Evolutionary conservation across 23 red algal species (phyloP), one percentile per base, ranked within the genome.

Genomic region (Gracilariopsis chorda): DNA sequence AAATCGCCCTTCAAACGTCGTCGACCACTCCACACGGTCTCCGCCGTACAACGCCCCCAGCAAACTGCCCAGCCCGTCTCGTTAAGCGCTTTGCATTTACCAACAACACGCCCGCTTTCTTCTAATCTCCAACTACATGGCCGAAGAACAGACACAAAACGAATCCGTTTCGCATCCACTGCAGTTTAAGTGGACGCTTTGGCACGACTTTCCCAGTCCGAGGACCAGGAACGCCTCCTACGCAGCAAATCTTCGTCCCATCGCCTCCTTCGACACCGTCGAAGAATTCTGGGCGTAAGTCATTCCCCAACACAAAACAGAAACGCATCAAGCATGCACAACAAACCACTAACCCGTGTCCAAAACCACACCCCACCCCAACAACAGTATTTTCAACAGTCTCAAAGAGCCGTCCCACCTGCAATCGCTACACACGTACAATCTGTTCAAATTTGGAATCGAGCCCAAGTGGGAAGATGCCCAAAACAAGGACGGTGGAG

Each of bases 231-330:
- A 29, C 39, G 19, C 30, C 40, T 35, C 25, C 16, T 97, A 92
- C 58, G 89, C 65, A 30, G 90, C 67, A 5, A 93, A 93, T 49
- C 84, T 97, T 12, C 72, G 71, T 24, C 70, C 78, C 42, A 69
- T 97, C 4, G 90, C 92, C 42, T 83, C 71, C 4, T 89, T 98
- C 80, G 85, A 91, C 57, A 95, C 96, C 17, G 93, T 98, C 19
- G 96, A 98, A 63, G 84, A 93, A 70, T 95, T 95, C 67, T 98
- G 96, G 96, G 90, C 87, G 86, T 91, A 91, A 72, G 88, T 91
- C 42, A n/a, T 61, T 11, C 20, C 42, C 46, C 12, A 7, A 7
- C 23, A 4, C 57, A 10, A n/a, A n/a, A n/a, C n/a, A n/a, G n/a
- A n/a, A n/a, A n/a, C n/a, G n/a, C n/a, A n/a, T n/a, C n/a, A n/a